Evolutionary conservation across 306 rosid species (phyloP).

Genomic region (Begonia masoniana): DNA sequence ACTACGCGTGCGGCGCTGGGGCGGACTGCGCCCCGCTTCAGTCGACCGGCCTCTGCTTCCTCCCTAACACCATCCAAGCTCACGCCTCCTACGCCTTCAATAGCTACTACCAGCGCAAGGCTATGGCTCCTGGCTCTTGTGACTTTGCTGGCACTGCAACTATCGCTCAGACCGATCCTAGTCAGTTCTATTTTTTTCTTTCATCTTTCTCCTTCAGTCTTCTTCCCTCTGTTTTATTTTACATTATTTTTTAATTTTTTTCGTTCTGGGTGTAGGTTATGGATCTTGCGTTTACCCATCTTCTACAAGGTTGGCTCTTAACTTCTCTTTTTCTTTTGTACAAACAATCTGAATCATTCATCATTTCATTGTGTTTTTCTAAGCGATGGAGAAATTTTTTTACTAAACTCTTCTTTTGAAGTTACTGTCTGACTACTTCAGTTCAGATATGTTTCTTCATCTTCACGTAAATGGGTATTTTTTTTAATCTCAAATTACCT

Average conservation of each 20-base stretch:
- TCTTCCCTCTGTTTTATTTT: neutral
- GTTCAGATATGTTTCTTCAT: slow-evolving; percentile 30
- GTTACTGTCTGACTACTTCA: neutral
- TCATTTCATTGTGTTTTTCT: neutral
- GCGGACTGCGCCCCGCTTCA: slow-evolving; percentile 63
- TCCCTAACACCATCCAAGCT: slow-evolving; percentile 85
- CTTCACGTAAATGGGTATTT: slow-evolving; percentile 40
- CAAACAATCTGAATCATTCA: neutral
- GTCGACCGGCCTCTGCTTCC: slow-evolving; percentile 54
- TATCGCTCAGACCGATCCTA: slow-evolving; percentile 78
- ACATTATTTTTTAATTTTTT: neutral
- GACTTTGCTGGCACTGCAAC: slow-evolving; percentile 68
- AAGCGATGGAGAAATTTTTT: neutral
- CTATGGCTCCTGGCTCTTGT: slow-evolving; percentile 67
- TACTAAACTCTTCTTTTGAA: neutral
- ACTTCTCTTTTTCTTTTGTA: neutral
- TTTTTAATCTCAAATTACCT: neutral
- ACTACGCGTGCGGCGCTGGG: slow-evolving; percentile 68
- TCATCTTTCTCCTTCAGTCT: neutral
- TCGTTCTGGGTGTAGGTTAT: slow-evolving; percentile 39
- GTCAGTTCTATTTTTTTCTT: slow-evolving; percentile 12
- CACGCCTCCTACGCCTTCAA: slow-evolving; percentile 92
- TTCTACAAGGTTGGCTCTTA: slow-evolving; percentile 39
- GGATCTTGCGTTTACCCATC: slow-evolving; percentile 97
- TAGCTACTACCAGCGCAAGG: slow-evolving; percentile 46